phyloP scores from a whole-genome alignment of 2,329 filamentous ascomycete species.

The Botrytis cinerea region DNA sequence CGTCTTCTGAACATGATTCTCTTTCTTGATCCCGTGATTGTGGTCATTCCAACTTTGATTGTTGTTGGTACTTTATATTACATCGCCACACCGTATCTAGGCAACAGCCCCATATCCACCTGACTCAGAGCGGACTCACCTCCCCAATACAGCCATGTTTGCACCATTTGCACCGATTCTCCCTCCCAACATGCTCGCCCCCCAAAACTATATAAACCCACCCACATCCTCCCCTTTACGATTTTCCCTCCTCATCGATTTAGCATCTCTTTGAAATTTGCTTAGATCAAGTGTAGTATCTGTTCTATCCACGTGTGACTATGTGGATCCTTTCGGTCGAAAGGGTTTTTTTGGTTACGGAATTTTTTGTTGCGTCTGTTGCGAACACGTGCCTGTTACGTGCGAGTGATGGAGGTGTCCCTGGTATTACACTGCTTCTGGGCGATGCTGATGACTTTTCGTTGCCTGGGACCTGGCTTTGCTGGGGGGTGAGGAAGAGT shows the following conservation, averaged over 20 bases:
- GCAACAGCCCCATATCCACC: not conserved
- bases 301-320: slow-evolving; percentile 71
- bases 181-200: slow-evolving; percentile 22
- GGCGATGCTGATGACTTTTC: slow-evolving; percentile 62
- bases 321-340: slow-evolving; percentile 56
- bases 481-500: slow-evolving; percentile 58
- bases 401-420: slow-evolving; percentile 67
- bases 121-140: not conserved
- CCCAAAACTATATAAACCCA: slow-evolving; percentile 7
- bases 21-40: not conserved
- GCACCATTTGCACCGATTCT: not conserved
- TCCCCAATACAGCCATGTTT: slow-evolving; percentile 4
- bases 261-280: slow-evolving; percentile 52
- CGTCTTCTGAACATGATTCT: not conserved
- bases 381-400: not conserved
- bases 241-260: slow-evolving; percentile 32
- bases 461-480: slow-evolving; percentile 53
- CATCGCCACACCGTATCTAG: not conserved
- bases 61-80: not conserved
- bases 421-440: slow-evolving; percentile 72
- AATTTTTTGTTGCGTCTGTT: not conserved
- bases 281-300: slow-evolving; percentile 65
- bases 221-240: slow-evolving; percentile 17
- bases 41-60: not conserved
- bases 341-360: not conserved